Evolutionary conservation across 2,329 filamentous ascomycete species (phyloP), one percentile per base, ranked within the genome.

Genomic region (Cladorrhinum sp.): DNA sequence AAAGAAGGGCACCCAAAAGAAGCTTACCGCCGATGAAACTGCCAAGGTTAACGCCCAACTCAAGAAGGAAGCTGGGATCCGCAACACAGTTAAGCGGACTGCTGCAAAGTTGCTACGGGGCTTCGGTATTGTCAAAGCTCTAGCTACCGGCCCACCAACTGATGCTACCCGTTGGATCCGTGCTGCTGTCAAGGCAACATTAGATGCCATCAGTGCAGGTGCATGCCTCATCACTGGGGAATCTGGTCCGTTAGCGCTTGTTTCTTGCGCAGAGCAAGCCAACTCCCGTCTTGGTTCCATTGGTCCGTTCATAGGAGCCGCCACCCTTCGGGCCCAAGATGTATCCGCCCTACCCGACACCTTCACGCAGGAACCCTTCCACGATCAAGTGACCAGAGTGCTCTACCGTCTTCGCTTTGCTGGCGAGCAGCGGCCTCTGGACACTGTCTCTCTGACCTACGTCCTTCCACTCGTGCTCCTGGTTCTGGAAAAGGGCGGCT

Each of bases 341-440:
- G 86, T 92, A 32, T 85, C 86, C 16, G 84, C 90, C 9, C 76
- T 99, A 2, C 83, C 91, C 0, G 82, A 88, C 10, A 85, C 89
- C 56, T 81, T 93, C 61, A 83, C 88, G 63, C 81, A 90, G 64
- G 95, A 98, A 71, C 85, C 89, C n/a, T 79, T 98, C 8, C 91
- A 92, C 58, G 86, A 89, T 60, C 84, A 98, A 12, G 82, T 96
- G 12, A 97, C 93, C 2, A 85, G 95, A 73, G 86, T 98, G 1
- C 79, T 99, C 4, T 98, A 98, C 74, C 88, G 93, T 52, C 79
- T 99, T 57, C 89, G 93, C 16, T 96, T 96, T 73, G 84, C 93
- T 38, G 89, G 91, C 56, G 95, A 98, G 72, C 93, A 98, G 73
- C 86, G 93, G n/a, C 92, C 93, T 0, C 92, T 99, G 67, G 95